phyloP scores from a whole-genome alignment of 331 rosid genomes.

The Quercus tomentella region DNA sequence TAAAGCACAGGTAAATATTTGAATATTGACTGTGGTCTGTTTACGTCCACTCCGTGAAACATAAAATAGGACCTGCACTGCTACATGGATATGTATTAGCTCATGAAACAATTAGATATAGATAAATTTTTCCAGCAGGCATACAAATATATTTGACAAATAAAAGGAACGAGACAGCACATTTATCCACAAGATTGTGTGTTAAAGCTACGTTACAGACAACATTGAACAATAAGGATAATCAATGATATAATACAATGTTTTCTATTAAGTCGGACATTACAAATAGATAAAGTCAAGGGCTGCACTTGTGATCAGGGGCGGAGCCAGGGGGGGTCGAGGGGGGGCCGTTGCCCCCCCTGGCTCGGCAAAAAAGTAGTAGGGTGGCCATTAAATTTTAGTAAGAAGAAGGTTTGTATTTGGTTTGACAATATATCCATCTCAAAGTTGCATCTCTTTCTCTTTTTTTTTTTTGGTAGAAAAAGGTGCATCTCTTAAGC shows the following conservation, averaged over 20 bases:
- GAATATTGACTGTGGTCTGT: conserved; percentile 61
- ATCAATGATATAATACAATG: not conserved
- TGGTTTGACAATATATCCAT: too few species aligned
- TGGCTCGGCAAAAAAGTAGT: too few species aligned
- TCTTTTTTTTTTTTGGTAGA: too few species aligned
- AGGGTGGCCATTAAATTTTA: too few species aligned
- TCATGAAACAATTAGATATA: not conserved
- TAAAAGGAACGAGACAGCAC: not conserved
- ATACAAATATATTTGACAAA: not conserved
- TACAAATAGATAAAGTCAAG: not conserved
- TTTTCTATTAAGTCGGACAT: not conserved
- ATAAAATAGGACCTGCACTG: conserved; percentile 98
- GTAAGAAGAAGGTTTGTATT: too few species aligned
- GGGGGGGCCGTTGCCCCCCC: too few species aligned
- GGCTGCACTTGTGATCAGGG: not conserved
- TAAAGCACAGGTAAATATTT: conserved; percentile 74
- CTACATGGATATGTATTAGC: conserved; percentile 4
- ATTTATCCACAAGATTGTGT: not conserved
- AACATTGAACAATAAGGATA: not conserved
- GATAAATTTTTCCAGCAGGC: too few species aligned
- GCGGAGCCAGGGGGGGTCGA: too few species aligned
- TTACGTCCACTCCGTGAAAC: conserved; percentile 87
- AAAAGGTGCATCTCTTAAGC: too few species aligned
- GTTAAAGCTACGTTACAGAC: not conserved
- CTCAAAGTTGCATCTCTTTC: too few species aligned